Evolutionary conservation across 345 rosid species (phyloP), one percentile per base, ranked within the genome.

Genomic region (Sonneratia alba): DNA sequence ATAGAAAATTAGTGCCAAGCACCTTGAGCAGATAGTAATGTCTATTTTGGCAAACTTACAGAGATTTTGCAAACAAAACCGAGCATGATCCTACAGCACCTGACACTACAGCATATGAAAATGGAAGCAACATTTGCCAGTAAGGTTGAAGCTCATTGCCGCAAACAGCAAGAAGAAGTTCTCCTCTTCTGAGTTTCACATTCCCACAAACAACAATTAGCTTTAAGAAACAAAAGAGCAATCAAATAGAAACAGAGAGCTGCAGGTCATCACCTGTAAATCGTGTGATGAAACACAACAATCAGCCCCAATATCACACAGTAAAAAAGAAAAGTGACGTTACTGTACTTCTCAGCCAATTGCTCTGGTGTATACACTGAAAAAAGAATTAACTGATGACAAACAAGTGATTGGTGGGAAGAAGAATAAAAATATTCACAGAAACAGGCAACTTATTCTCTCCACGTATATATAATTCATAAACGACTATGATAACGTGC

Each of bases 61-160:
- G 90, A 71, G 99, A 95, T 86, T 95, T 95, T 73, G 99, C 99
- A 69, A 92, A 95, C 80, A 95, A 84, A 74, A 95, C 99, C 21
- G 99, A 95, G 84, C 89, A 95, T 66, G 99, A 92, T 76, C 99
- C 99, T 71, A 95, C 79, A 55, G 99, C 99, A 49, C 99, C 99
- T 4, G 99, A 95, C 76, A 95, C 99, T 72, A 90, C 80, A 63
- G 99, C 99, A 82, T 90, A 95, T 7, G 99, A 92, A 82, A 95
- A 92, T 51, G 99, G 99, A 80, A 91, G 91, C 70, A 95, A 76
- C 89, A 85, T 85, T 18, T 81, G 88, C 97, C 99, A 95, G 79
- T 90, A 87, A 3, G 88, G 87, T 79, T 80, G 83, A 77, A 87
- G 83, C 48, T 92, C 97, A 77, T 89, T 88, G 66, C 93, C 97